Conservation (phyloP, 164 flowering plant genomes). For the Amborella trichopoda region DNA sequence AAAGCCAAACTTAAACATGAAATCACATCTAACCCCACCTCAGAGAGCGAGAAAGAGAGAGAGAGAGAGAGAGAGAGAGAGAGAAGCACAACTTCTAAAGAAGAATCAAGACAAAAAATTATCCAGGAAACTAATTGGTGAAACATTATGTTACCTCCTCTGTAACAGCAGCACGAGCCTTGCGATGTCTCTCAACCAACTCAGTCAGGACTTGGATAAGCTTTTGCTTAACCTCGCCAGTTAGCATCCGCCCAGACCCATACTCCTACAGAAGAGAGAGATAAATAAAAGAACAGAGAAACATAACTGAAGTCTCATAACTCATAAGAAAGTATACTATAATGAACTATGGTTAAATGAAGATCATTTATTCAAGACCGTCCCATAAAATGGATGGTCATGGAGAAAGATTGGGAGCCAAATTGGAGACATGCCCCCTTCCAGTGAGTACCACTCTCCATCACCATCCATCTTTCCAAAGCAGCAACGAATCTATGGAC, state of each 20-base stretch:
- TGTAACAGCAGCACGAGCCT: conserved; percentile 83
- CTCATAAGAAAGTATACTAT: no score
- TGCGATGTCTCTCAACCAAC: conserved; percentile 76
- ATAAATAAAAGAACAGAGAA: background rate
- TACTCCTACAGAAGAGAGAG: conserved; percentile 42
- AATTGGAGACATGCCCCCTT: no score
- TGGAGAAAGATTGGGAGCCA: no score
- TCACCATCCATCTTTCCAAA: no score
- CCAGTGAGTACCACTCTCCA: no score
- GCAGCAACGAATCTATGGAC: no score
- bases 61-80: background rate
- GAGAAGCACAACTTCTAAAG: background rate
- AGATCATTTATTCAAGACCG: background rate
- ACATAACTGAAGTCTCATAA: no score
- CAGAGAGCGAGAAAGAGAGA: background rate
- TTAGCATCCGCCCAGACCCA: conserved; percentile 78
- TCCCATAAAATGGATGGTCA: no score
- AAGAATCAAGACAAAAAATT: no score
- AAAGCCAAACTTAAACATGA: no score
- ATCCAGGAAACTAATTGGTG: background rate
- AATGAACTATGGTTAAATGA: no score
- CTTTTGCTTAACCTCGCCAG: conserved; percentile 77
- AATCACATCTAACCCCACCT: no score
- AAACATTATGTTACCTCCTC: conserved; percentile 40
- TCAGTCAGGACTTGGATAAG: conserved; percentile 57